Evolutionary conservation across 2,329 filamentous ascomycete genomes (phyloP).

Genomic region (Exophiala oligosperma): DNA sequence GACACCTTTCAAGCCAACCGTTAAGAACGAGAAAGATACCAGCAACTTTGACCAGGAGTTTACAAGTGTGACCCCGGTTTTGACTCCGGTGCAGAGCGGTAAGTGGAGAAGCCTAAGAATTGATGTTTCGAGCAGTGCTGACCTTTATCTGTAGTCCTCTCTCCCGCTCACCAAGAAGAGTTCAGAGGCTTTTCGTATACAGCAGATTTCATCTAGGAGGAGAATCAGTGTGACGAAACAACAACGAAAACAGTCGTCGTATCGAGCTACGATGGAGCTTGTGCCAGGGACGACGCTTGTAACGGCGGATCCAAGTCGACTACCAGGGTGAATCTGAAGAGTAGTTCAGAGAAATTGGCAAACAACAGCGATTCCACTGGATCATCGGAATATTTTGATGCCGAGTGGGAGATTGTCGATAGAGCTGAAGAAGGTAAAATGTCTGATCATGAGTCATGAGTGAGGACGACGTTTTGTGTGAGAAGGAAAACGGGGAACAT

Average conservation of each 20-base stretch:
- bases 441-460: neutral
- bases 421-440: neutral
- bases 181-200: constrained; percentile 99
- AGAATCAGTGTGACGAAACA: neutral
- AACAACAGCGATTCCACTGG: neutral
- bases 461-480: neutral
- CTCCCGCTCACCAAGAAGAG: constrained; percentile 98
- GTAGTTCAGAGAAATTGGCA: neutral
- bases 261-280: neutral
- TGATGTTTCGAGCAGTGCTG: neutral
- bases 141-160: constrained; percentile 66
- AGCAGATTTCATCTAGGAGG: constrained; percentile 57
- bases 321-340: neutral
- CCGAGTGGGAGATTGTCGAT: neutral
- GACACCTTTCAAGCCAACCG: constrained; percentile 84
- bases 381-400: neutral
- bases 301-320: neutral
- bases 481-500: neutral
- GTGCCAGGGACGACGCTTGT: neutral
- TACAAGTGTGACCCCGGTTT: constrained; percentile 93
- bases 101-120: constrained; percentile 43
- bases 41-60: constrained; percentile 99
- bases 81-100: constrained; percentile 97
- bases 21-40: constrained; percentile 93
- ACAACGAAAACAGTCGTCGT: neutral